phyloP scores from a whole-genome alignment of 176 grass and related monocot genomes.

The Aechmea fasciata region DNA sequence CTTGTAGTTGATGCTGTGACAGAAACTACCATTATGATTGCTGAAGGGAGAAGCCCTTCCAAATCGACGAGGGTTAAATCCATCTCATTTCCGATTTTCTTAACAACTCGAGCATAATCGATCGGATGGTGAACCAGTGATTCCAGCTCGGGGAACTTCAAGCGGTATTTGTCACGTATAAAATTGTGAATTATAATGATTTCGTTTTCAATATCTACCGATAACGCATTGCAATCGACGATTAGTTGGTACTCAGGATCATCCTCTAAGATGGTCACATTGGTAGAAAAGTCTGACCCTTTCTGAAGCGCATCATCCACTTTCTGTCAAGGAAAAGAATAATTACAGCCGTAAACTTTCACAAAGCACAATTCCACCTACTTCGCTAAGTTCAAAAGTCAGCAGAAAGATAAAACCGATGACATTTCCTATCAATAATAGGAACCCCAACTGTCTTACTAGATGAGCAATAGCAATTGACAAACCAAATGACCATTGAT shows the following conservation, averaged over 20 bases:
- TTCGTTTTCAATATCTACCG: constrained; percentile 87
- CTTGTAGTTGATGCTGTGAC: constrained; percentile 86
- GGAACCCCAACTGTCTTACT: neutral
- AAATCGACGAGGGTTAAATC: constrained; percentile 83
- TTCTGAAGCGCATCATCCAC: constrained; percentile 72
- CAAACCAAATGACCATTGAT: too few species aligned
- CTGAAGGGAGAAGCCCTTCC: constrained; percentile 82
- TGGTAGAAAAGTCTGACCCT: constrained; percentile 33
- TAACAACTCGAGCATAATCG: constrained; percentile 83
- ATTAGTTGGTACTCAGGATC: constrained; percentile 88
- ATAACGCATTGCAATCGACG: constrained; percentile 79
- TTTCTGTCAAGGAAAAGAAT: constrained; percentile 34
- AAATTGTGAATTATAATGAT: constrained; percentile 95
- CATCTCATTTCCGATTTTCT: constrained; percentile 88
- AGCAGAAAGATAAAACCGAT: neutral
- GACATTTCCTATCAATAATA: neutral
- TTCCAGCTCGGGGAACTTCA: constrained; percentile 81
- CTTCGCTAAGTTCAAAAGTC: neutral
- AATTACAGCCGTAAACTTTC: neutral
- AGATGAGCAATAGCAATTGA: too few species aligned
- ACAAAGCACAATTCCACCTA: neutral
- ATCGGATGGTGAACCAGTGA: constrained; percentile 91
- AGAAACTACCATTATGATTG: constrained; percentile 77
- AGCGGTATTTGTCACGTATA: constrained; percentile 76
- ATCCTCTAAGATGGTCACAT: constrained; percentile 56